Evolutionary conservation across 352 stramenopile species (phyloP), one percentile per base, ranked within the genome.

Genomic region (Phytophthora citricola): DNA sequence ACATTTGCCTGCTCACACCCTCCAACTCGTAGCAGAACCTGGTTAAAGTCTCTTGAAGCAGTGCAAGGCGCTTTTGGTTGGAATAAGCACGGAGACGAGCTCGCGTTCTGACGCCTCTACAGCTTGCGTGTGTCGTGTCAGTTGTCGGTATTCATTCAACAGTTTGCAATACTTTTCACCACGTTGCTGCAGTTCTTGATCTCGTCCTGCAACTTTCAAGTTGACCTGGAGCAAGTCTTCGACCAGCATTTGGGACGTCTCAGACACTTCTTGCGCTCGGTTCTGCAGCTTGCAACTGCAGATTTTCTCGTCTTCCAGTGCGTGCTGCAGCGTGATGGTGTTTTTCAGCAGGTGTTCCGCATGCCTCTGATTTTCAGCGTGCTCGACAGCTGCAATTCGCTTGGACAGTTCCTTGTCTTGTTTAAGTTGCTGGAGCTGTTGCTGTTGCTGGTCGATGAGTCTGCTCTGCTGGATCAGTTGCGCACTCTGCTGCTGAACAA

Each of bases 41-140:
- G 22, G 60, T 66, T 36, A 85, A 66, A 1, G 71, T 73, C 6
- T 68, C 56, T 34, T 80, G 68, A 27, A 85, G 56, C 47, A 62
- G 54, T 7, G 24, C 22, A 1, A 77, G 44, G 17, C 69, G 71
- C 50, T 73, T 81, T 76, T 73, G 31, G 57, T 71, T 34, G 71
- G 68, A 45, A 58, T 20, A 20, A 85, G 62, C 10, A 71, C 44
- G 5, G 41, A 49, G 7, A 74, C n/a, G n/a, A 81, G 38, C 17
- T 79, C 59, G 4, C 73, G 73, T 43, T 76, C 58, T 1, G 77
- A 81, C 24, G 54, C 39, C 20, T 83, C 77, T 29, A 83, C 58
- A 0, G 45, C 57, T 32, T 69, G 73, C 2, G 60, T 51, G 47
- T 71, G 49, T 8, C 59, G 70, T 17, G 49, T 53, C 10, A 77